Evolutionary conservation across 169 alveolate species (phyloP).

Genomic region (Cryptosporidium sp.): DNA sequence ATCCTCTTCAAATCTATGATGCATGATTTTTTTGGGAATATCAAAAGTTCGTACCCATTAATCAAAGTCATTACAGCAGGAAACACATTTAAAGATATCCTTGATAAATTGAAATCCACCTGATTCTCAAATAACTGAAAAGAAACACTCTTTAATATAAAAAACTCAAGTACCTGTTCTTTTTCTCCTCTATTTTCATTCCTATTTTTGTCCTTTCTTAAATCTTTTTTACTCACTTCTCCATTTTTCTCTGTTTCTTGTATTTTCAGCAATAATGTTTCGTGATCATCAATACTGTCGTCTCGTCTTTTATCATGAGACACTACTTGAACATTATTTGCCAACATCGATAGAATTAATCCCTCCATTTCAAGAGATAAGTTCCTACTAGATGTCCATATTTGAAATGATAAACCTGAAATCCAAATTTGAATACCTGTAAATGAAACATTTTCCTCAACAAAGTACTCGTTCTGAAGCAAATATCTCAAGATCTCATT

Average conservation of each 20-base stretch:
- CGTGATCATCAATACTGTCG: neutral
- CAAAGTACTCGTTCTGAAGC: constrained; percentile 36
- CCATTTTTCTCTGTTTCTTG: no score
- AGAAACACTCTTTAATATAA: neutral
- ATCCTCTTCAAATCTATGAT: neutral
- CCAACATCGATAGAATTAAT: neutral
- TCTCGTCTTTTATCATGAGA: neutral
- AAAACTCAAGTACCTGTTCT: neutral
- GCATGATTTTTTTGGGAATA: constrained; percentile 15
- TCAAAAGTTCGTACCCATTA: constrained; percentile 47
- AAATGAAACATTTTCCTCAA: constrained; percentile 22
- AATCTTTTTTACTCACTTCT: no score
- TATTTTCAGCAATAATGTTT: neutral
- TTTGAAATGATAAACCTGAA: neutral
- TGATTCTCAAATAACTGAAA: neutral
- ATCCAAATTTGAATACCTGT: constrained; percentile 21
- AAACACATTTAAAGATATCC: neutral
- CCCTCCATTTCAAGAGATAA: constrained; percentile 6
- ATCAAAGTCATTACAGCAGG: constrained; percentile 19
- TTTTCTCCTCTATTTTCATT: neutral
- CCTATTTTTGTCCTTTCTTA: neutral
- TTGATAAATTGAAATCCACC: neutral
- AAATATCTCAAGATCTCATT: constrained; percentile 59
- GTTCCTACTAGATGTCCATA: no score
- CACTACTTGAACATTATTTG: neutral